Evolutionary conservation across 2,329 filamentous ascomycete species (phyloP), one percentile per base, ranked within the genome.

Genomic region (Colletotrichum euphorbiae): DNA sequence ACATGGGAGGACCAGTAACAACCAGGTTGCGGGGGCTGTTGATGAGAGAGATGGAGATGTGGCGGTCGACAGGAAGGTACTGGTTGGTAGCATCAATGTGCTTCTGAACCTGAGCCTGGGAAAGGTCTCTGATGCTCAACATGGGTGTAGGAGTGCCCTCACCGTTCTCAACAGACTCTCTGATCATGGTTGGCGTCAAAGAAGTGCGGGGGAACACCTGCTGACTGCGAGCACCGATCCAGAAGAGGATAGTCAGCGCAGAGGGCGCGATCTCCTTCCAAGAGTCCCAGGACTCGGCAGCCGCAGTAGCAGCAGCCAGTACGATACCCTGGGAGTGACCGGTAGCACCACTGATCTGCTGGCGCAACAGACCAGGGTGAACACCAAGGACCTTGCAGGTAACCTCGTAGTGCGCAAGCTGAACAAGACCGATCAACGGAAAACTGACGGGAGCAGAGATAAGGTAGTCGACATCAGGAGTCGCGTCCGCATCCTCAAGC

Each of bases 11-110:
- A 60, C 96, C 96, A 46, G 96, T 97, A 13, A 99, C 94, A 55
- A 99, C 97, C 76, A 98, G 91, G 80, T 98, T 99, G 67, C 96
- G 91, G 13, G 95, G 94, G 81, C 95, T 98, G 85, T 99, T 99
- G 78, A 98, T 89, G 63, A 99, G 87, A 1, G 97, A 98, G 74
- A 99, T 95, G 77, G 90, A 91, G 77, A 99, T 98, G 78, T 98
- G 96, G 66, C 94, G 90, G 75, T 98, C 94, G 71, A 92, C 83
- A 0, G 96, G 96, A 65, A 99, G 87, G 83, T 99, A 97, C 78
- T 98, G 91, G 80, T 99, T 99, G 72, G 96, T 99, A 13, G 92
- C 92, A 81, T 98, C 92, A 73, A 99, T 97, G 81, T 98, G 95
- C 80, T 95, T 94, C 81, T 99, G 94, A 12, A 99, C 93, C 73